These are phyloP conservation scores for Mycena floridula DNA, from an alignment of 768 basidiomycete genomes.

Conservation along the genomic window DNA sequence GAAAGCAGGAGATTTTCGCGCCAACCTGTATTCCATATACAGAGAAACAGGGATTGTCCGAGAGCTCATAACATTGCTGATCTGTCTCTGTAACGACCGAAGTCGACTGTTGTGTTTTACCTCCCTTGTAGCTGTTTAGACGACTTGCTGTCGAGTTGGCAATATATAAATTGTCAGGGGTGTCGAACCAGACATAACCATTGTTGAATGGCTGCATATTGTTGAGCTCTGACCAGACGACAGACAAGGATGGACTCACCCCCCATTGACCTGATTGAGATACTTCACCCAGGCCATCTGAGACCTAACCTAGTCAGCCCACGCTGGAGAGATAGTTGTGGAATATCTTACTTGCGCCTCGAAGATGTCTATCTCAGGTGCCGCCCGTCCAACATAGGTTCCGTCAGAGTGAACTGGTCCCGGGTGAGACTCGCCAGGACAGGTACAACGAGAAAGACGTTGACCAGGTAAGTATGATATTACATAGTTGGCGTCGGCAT, in stretches of 20 bases:
- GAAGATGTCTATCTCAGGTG: slow-evolving; percentile 89
- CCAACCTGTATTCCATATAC: slow-evolving; percentile 73
- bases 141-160: slow-evolving; percentile 43
- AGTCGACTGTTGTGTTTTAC: slow-evolving; percentile 71
- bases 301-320: slow-evolving; percentile 13
- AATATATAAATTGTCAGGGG: slow-evolving; percentile 52
- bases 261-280: slow-evolving; percentile 86
- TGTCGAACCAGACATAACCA: slow-evolving; percentile 63
- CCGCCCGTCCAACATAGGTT: slow-evolving; percentile 71
- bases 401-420: slow-evolving; percentile 74
- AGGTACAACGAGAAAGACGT: slow-evolving; percentile 81
- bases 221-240: neutral
- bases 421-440: slow-evolving; percentile 74
- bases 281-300: slow-evolving; percentile 47
- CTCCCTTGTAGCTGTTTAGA: slow-evolving; percentile 64
- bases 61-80: slow-evolving; percentile 60
- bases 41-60: slow-evolving; percentile 52
- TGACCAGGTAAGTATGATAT: slow-evolving; percentile 81
- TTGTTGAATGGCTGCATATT: slow-evolving; percentile 74
- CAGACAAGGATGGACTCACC: too few species aligned
- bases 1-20: neutral
- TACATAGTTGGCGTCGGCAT: slow-evolving; percentile 27
- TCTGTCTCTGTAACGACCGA: slow-evolving; percentile 67
- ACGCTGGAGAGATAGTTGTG: slow-evolving; percentile 1
- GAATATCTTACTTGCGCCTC: slow-evolving; percentile 58